These are phyloP conservation scores for Endotrypanum monterogeii DNA, from an alignment of 208 protist genomes.

Conservation along the genomic window DNA sequence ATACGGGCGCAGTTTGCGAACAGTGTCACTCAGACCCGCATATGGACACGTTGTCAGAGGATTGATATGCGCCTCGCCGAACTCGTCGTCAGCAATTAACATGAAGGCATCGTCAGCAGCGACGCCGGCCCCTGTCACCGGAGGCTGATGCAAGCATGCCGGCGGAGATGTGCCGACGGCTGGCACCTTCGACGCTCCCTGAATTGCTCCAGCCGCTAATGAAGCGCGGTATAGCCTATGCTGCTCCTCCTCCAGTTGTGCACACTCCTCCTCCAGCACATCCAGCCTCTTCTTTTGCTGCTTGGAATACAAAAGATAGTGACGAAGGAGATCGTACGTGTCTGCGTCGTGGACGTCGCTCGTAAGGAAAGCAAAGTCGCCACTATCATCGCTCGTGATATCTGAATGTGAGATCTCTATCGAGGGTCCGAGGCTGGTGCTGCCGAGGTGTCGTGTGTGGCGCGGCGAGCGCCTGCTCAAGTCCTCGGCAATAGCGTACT, in stretches of 20 bases:
- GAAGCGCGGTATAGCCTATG: conserved; percentile 26
- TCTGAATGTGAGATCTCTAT: conserved; percentile 10
- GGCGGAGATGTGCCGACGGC: conserved; percentile 18
- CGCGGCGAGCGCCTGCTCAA: background rate
- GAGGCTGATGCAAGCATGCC: conserved; percentile 19
- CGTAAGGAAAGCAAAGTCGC: conserved; percentile 40
- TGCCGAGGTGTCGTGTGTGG: background rate
- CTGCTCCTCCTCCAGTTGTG: conserved; percentile 33
- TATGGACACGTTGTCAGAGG: conserved; percentile 32
- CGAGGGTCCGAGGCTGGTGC: background rate
- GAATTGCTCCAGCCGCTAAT: conserved; percentile 16
- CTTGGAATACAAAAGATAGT: conserved; percentile 36
- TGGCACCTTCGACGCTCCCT: conserved; percentile 10
- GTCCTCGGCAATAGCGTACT: background rate
- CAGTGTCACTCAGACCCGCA: background rate
- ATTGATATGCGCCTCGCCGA: conserved; percentile 51
- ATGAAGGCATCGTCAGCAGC: conserved; percentile 11
- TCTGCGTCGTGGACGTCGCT: conserved; percentile 15
- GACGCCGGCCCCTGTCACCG: background rate
- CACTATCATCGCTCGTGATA: conserved; percentile 49
- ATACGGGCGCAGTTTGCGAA: conserved; percentile 4
- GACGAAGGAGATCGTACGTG: conserved; percentile 34
- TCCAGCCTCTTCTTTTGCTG: conserved; percentile 34
- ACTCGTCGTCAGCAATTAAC: conserved; percentile 39
- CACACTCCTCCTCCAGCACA: conserved; percentile 7